Evolutionary conservation across 2,329 filamentous ascomycete species (phyloP).

Genomic region (Fusarium devonianum): DNA sequence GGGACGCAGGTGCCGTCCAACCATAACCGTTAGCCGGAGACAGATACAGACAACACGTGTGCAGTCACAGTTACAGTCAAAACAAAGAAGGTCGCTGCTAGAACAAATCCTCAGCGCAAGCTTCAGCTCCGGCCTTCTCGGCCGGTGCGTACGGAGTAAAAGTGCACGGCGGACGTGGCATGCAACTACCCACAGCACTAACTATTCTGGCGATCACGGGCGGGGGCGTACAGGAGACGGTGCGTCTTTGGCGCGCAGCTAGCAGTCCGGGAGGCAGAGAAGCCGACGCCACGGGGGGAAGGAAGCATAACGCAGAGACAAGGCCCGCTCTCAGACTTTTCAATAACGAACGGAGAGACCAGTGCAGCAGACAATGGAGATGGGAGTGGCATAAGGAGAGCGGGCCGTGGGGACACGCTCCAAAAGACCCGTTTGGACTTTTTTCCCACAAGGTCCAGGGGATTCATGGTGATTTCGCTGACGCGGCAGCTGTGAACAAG

Average conservation of each 20-base stretch:
- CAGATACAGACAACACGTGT: too few relatives aligned
- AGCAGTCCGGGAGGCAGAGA: constrained; percentile 35
- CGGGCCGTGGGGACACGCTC: constrained; percentile 34
- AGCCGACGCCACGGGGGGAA: constrained; percentile 38
- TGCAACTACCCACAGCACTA: constrained; percentile 18
- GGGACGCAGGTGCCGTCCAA: too few relatives aligned
- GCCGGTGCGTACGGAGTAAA: too few relatives aligned
- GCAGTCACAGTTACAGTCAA: constrained; percentile 3
- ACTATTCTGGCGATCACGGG: constrained; percentile 10
- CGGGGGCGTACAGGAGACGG: constrained; percentile 29
- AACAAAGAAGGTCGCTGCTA: constrained; percentile 10
- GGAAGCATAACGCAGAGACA: constrained; percentile 36
- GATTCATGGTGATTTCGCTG: constrained; percentile 24
- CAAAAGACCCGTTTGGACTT: constrained; percentile 35
- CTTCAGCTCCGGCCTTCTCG: constrained; percentile 32
- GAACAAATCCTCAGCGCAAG: constrained; percentile 19
- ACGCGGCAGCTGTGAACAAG: constrained; percentile 27
- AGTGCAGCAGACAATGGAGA: constrained; percentile 17
- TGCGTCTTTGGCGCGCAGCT: constrained; percentile 32
- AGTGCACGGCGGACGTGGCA: too few relatives aligned
- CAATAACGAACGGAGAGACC: not conserved
- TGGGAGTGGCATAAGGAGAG: constrained; percentile 33
- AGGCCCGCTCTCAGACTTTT: constrained; percentile 14
- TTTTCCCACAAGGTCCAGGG: constrained; percentile 16
- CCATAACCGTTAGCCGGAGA: too few relatives aligned